Evolutionary conservation across 345 rosid species (phyloP), one percentile per base, ranked within the genome.

Genomic region (Aurinia saxatilis): DNA sequence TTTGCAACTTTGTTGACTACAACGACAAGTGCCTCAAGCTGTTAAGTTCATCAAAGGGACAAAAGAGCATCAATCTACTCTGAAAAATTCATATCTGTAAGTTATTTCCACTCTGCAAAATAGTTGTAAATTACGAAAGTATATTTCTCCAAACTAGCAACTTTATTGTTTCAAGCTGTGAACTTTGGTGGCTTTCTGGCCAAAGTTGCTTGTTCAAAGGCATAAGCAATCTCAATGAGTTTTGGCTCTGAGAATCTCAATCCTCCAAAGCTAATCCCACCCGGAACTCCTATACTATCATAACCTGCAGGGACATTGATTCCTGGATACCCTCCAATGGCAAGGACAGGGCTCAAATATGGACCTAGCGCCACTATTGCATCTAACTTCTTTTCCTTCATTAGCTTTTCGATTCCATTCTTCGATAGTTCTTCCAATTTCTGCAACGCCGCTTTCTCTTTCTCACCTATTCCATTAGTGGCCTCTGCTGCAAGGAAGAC

Each of bases 291-390:
- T n/a, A 67, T 16, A 2, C 40, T 34, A 36, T 70, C 82, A 51
- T 81, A 82, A 8, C 86, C 91, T 8, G 82, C 89, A 0, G 89
- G 89, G 2, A 87, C 95, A 19, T 15, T 82, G 15, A 87, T 80
- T 48, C 83, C 91, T 12, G 89, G 91, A 63, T 63, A 79, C 38
- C 95, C 91, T 33, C 93, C 89, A 10, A 77, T 83, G 21, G 92
- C 95, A 2, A 78, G 72, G 36, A 87, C 75, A 5, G 57, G 1
- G 10, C 30, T 30, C 38, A 54, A 23, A 45, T 3, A 15, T 1
- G 38, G 5, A 47, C 63, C 65, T 5, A 70, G 68, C 0, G 77
- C 63, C 57, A 83, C 79, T 74, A 86, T 3, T 8, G 95, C 90
- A 50, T 83, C 93, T 23, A 87, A 73, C 18, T 76, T 60, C 9